Evolutionary conservation across 139 green algal genomes (phyloP), one percentile per base, ranked within the genome.

Genomic region (Micractinium conductrix): DNA sequence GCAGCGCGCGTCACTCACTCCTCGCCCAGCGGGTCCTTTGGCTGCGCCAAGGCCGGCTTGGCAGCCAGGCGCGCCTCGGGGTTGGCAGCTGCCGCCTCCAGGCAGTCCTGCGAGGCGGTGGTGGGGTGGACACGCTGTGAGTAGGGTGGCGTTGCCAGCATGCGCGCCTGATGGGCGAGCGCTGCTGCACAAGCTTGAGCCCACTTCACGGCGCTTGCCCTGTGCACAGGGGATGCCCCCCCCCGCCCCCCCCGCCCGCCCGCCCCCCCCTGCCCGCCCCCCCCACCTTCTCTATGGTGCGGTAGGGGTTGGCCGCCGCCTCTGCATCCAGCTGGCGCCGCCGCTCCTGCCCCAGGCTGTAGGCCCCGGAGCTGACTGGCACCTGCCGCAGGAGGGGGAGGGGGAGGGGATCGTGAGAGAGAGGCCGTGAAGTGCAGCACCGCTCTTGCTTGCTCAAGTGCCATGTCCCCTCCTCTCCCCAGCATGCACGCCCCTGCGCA

Each of bases 271-370:
- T 38, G 65, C 22, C 44, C 9, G 30, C 73, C 73, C 44, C 30
- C 84, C 74, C 4, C 69, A 38, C 84, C 74, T 83, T 53, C 84
- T 88, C 58, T 12, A 80, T 42, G 5, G 84, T 84, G 42, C 40
- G 17, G 42, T 80, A 88, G 4, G 60, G 84, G 63, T 43, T 79
- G 65, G 58, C 40, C 22, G 43, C 43, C 62, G 65, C 62, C 69
- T 88, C 83, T 40, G 30, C 43, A 24, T 75, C 74, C 74, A 84
- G 65, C 70, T 83, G 55, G 44, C 35, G 55, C 53, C 9, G 19
- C 38, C 83, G 65, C 38, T 81, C 28, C 28, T 48, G 6, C n/a
- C 26, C 30, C 21, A 73, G 21, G 2, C 37, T 28, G 30, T 79
- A 50, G n/a, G 70, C 42, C 0, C 42, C 9, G 22, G 74, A 63